A percentile compares a stretch with the other conserved stretches of the same genome.
Conservation (phyloP, 371 early-diverging fungal genomes). For the Haplosporangium sp. region DNA sequence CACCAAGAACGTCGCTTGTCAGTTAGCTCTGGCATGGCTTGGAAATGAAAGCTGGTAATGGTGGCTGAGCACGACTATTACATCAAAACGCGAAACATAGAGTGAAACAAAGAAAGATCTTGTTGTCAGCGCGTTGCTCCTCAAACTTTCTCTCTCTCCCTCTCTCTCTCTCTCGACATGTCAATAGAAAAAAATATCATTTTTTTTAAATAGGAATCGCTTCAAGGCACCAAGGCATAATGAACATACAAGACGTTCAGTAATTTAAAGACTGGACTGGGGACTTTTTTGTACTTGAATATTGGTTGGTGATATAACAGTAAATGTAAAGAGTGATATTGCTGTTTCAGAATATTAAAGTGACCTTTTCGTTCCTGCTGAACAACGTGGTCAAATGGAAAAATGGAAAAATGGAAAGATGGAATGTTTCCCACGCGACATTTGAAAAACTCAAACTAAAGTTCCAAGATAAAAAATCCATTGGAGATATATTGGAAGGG, state of each 20-base stretch:
- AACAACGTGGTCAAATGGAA: too few species aligned
- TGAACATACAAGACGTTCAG: neutral
- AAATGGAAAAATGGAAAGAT: too few species aligned
- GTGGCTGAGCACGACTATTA: neutral
- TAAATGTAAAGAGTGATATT: neutral
- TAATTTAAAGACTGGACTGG: neutral
- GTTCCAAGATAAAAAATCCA: neutral
- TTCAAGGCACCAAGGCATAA: neutral
- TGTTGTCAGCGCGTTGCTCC: neutral
- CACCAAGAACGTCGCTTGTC: conserved; percentile 54
- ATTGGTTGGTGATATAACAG: neutral
- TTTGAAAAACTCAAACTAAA: neutral
- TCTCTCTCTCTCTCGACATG: too few species aligned
- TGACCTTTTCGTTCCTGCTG: too few species aligned
- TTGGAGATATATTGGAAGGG: neutral
- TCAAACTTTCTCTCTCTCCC: too few species aligned
- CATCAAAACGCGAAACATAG: neutral
- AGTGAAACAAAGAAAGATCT: neutral
- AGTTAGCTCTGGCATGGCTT: conserved; percentile 52
- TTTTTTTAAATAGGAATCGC: too few species aligned
- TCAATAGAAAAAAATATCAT: too few species aligned
- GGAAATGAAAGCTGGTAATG: neutral
- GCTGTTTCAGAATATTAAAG: too few species aligned
- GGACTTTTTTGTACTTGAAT: neutral
- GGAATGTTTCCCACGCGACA: neutral